Evolutionary conservation across 2,329 filamentous ascomycete species (phyloP).

Genomic region (Alternaria atra): DNA sequence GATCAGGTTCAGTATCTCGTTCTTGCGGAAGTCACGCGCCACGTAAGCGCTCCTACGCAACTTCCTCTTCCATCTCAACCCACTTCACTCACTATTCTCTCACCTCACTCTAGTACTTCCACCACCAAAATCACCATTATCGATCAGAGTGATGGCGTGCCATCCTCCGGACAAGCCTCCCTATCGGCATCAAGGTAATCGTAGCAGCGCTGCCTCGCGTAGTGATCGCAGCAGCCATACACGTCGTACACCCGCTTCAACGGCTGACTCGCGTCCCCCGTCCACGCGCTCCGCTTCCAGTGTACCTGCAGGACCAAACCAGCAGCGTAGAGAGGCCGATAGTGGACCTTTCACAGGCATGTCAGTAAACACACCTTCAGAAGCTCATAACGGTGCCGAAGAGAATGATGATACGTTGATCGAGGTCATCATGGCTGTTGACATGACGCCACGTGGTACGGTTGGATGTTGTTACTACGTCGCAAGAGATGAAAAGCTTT

Average conservation of each 20-base stretch:
- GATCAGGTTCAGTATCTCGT: background rate
- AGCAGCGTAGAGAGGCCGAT: background rate
- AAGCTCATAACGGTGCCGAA: conserved; percentile 21
- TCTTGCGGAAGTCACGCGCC: conserved; percentile 27
- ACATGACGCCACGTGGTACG: conserved; percentile 73
- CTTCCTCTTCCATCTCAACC: conserved; percentile 23
- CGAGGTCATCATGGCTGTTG: conserved; percentile 82
- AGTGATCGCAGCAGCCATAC: conserved; percentile 16
- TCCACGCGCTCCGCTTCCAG: conserved; percentile 21
- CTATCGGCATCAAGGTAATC: conserved; percentile 19
- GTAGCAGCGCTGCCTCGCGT: conserved; percentile 18
- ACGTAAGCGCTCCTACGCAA: conserved; percentile 11
- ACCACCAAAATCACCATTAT: background rate
- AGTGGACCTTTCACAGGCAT: conserved; percentile 1
- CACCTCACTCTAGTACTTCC: background rate
- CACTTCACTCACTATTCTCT: background rate
- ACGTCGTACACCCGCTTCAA: conserved; percentile 13
- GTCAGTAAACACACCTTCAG: conserved; percentile 11
- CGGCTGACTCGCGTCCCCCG: conserved; percentile 15
- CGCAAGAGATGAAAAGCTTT: conserved; percentile 73
- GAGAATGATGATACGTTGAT: conserved; percentile 64
- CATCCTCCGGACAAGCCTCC: conserved; percentile 13
- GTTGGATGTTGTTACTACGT: conserved; percentile 88
- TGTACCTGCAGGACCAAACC: conserved; percentile 1
- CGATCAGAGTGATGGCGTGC: conserved; percentile 21